Percentiles rank a stretch among this genome's conserved stretches.
Conservation (phyloP, 306 rosid genomes). For the Adenanthera pavonina region DNA sequence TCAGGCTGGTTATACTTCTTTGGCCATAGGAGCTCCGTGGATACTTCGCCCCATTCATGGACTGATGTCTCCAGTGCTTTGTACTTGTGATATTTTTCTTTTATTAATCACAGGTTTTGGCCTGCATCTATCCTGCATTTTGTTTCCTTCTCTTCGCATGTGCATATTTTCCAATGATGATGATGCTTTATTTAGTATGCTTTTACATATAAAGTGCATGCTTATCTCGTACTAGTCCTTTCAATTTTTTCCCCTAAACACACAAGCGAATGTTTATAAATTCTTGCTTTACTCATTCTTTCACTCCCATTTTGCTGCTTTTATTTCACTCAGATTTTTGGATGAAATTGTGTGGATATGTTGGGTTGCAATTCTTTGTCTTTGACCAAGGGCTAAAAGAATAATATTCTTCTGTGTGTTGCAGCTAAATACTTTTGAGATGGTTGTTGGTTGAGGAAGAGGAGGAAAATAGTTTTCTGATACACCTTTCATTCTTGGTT, state of each 20-base stretch:
- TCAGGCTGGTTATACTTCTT: slow-evolving; percentile 76
- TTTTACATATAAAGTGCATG: slow-evolving; percentile 3
- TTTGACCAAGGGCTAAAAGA: slow-evolving; percentile 10
- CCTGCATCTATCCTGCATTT: slow-evolving; percentile 21
- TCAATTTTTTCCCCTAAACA: neutral
- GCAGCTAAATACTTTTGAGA: neutral
- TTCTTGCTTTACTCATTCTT: neutral
- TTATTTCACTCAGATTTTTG: neutral
- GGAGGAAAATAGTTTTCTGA: neutral
- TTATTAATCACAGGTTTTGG: slow-evolving; percentile 76
- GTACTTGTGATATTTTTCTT: slow-evolving; percentile 85
- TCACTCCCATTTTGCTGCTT: neutral
- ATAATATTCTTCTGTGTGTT: no score
- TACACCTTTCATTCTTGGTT: neutral
- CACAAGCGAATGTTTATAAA: neutral
- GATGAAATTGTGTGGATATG: neutral
- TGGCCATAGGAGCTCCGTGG: slow-evolving; percentile 81
- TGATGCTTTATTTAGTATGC: neutral
- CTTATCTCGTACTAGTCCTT: neutral
- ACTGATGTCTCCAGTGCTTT: slow-evolving; percentile 66
- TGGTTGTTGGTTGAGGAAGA: neutral
- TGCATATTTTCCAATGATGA: slow-evolving; percentile 14
- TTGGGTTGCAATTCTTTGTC: neutral
- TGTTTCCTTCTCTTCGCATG: slow-evolving; percentile 17
- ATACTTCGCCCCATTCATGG: slow-evolving; percentile 59